Base-by-base conservation (phyloP, 371 early-diverging fungal species). In the Rhizopus sp. region DNA sequence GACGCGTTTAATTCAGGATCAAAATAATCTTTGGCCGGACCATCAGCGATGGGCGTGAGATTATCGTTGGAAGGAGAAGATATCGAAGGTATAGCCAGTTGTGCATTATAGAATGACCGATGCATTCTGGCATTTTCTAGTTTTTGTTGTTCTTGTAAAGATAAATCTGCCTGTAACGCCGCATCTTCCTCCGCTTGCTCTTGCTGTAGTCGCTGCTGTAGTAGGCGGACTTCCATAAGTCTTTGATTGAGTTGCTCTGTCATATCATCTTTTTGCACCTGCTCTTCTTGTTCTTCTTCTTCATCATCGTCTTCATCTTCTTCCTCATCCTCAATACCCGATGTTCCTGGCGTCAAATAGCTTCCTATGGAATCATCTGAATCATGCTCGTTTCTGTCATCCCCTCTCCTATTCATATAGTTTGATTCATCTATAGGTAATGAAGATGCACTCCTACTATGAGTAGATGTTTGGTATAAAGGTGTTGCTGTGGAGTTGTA, bases 331-430 rank as follows among this genome's bases (percentile, higher is more conserved):
- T 53, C 56, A 0, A 50, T 50, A 5, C 69, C 73, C 5, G 53
- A 61, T n/a, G 78, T 70, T 17, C 78, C 78, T 15, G 75, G 68
- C 34, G 63, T 70, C 15, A 78, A 40, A 1, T 48, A 53, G 30
- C 75, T 75, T 49, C 75, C 75, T 33, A 78, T 45, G 6, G 78
- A 75, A 31, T 73, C 64, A 46, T 75, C 71, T 7, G 78, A 64
- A 0, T 53, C 35, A 6, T 64, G 49, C 35, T 32, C 32, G 39
- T 10, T 32, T 17, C 16, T 40, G 29, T 7, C 48, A 30, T 15
- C 33, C 53, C 5, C 8, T 30, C 3, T 41, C 15, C 59, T 53
- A 59, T 13, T 59, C 59, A 37, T 57, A 23, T 47, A 17, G 35
- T 53, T 48, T 0, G 42, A 12, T 8, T 50, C 42, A 15, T 57